These are phyloP conservation scores for Globisporangium megalacanthum DNA, from an alignment of 352 stramenopile species.

Conservation along the genomic window DNA sequence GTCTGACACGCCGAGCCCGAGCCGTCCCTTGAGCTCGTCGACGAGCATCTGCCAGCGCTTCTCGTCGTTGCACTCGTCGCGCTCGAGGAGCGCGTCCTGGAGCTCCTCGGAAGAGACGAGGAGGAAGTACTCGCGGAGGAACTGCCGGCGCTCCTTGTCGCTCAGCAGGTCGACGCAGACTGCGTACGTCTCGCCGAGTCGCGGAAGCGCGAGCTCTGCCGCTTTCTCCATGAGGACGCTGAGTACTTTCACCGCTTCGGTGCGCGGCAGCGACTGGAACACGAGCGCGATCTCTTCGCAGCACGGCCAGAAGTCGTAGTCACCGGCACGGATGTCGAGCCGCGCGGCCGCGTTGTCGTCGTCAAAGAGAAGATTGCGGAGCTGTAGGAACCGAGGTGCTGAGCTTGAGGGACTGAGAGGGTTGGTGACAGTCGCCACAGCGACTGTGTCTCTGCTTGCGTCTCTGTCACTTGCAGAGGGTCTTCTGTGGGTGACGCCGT, in stretches of 20 bases:
- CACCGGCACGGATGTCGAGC: constrained; percentile 22
- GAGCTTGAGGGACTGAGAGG: neutral
- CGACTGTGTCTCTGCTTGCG: too few species aligned
- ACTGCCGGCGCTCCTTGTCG: constrained; percentile 31
- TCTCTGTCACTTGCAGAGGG: too few species aligned
- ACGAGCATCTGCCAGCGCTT: constrained; percentile 48
- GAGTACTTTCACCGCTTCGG: constrained; percentile 36
- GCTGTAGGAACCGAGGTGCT: constrained; percentile 14
- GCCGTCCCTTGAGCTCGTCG: constrained; percentile 37
- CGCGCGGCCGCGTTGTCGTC: constrained; percentile 1
- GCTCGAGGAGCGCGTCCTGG: constrained; percentile 37
- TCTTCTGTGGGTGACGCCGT: constrained; percentile 5
- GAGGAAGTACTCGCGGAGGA: constrained; percentile 59
- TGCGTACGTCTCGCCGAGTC: constrained; percentile 34
- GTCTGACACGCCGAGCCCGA: constrained; percentile 14
- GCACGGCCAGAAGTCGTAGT: constrained; percentile 43
- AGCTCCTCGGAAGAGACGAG: constrained; percentile 42
- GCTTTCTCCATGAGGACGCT: constrained; percentile 32
- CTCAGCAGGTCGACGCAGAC: constrained; percentile 37
- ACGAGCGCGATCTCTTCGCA: constrained; percentile 40
- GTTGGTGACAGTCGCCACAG: neutral
- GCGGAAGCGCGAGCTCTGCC: constrained; percentile 27
- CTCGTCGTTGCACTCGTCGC: constrained; percentile 53
- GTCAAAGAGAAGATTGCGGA: constrained; percentile 21
- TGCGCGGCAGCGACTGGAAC: constrained; percentile 29